Base-by-base conservation (phyloP, 2,329 filamentous ascomycete species). In the Pseudogymnoascus sp. region DNA sequence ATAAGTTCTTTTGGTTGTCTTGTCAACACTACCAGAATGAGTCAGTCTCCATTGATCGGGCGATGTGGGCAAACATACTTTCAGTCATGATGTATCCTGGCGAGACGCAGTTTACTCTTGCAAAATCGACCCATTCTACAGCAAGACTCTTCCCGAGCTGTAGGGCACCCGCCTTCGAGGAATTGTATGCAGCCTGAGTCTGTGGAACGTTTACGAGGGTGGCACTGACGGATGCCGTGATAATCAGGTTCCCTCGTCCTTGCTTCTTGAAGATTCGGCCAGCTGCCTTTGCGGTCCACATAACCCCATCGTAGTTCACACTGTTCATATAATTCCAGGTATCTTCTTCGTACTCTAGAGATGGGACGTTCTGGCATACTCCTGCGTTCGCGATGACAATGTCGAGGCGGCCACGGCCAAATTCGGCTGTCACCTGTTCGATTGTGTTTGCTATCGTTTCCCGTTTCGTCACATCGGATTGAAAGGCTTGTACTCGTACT, bases 91-190 rank as follows among this genome's bases (percentile, higher is more conserved):
- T 63, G 11, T 19, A 64, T 33, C 63, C 73, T 8, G 75, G 76
- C 3, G 75, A 77, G 8, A 77, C 69, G 59, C 70, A 76, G 62
- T 78, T 78, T 3, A 78, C 76, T 19, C 76, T 69, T 8, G 73
- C 72, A 64, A 77, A 77, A 19, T 76, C 74, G 1, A 73, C 74
- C 77, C 77, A 79, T 64, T 79, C 78, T 3, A 79, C 77, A 1
- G 76, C 73, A 6, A 79, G 67, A 47, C 72, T 75, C 68, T 76
- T 76, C 13, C 74, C 71, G 5, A 79, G 67, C 44, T 77, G 77
- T 0, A 77, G 70, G 0, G 76, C 74, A 0, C 74, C 78, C 0
- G 76, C 77, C 64, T 79, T 79, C 62, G 73, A 75, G 4, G 77
- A 73, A 63, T 79, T 79, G 63, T 78, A 79, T 2, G 75, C 76